Percentiles rank a stretch among this genome's conserved stretches.
Conservation (phyloP, 1,284 basidiomycete species). For the Sanghuangporus sanghuang region DNA sequence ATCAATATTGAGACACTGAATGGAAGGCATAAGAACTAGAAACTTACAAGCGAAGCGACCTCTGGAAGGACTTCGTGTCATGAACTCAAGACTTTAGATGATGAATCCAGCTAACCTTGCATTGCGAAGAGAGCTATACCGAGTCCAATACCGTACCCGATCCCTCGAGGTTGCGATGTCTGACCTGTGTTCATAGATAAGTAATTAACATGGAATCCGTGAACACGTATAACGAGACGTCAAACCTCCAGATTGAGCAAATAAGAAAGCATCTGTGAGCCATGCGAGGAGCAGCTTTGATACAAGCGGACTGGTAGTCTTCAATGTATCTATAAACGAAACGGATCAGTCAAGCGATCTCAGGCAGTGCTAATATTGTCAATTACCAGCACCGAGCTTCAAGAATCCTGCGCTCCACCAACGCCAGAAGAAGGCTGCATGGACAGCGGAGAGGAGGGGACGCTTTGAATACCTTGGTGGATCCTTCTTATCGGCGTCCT, state of each 20-base stretch:
- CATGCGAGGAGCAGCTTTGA: conserved; percentile 61
- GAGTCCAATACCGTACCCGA: conserved; percentile 58
- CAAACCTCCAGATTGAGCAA: conserved; percentile 3
- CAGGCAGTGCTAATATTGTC: background rate
- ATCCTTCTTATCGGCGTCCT: background rate
- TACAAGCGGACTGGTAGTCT: conserved; percentile 57
- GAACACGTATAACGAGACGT: background rate
- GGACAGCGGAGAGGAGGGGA: conserved; percentile 55
- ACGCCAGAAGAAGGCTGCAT: conserved; percentile 47
- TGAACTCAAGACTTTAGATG: background rate
- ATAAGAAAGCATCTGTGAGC: conserved; percentile 46
- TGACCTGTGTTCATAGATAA: conserved; percentile 14
- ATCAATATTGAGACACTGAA: background rate
- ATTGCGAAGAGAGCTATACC: conserved; percentile 61
- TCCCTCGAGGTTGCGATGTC: conserved; percentile 36
- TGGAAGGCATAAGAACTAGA: background rate
- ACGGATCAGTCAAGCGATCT: background rate
- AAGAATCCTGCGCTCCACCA: conserved; percentile 54
- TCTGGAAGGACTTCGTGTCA: conserved; percentile 2
- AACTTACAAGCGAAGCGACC: conserved; percentile 1
- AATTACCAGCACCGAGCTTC: conserved; percentile 47
- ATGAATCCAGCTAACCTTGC: conserved; percentile 38
- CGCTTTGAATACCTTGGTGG: conserved; percentile 38
- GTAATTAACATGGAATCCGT: background rate
- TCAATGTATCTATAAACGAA: conserved; percentile 42